Base-by-base conservation (phyloP, 257 asterid genomes). In the Penstemon eatonii region DNA sequence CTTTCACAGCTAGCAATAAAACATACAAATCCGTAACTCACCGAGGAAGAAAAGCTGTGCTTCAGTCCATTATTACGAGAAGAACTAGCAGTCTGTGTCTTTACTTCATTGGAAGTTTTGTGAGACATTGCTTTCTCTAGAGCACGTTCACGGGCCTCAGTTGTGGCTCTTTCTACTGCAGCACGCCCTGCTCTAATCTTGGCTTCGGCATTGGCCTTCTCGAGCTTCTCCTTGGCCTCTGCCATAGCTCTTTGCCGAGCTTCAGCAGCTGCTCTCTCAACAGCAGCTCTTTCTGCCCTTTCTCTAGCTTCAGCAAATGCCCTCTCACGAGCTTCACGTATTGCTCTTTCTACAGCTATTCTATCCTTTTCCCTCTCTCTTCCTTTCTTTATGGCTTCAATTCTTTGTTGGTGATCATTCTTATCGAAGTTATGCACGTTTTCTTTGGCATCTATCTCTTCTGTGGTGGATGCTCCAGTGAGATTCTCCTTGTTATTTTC, bases 131-230 rank as follows among this genome's bases (percentile, higher is more conserved):
- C 97, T 82, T 91, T 94, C 80, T 82, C 88, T 51, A 87, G 81
- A 66, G 97, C 99, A 67, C 99, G 96, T 74, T 80, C 96, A 73
- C 97, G 96, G 64, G 97, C 99, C 83, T 94, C 99, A 55, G 86
- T 81, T 18, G 96, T 86, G 74, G 95, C 99, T 77, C 96, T 81
- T 76, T 93, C 99, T 25, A 93, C 99, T 47, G 99, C 99, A 72
- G 99, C 96, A 73, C 98, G 89, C 82, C 89, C 98, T 59, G 88
- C 89, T 73, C 80, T 85, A 54, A 85, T 91, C 85, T 92, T 92
- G 65, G 96, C 92, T 63, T 82, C 96, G 42, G 67, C 68, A 39
- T 85, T 64, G 49, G 85, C 74, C 69, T 85, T 88, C 72, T 82
- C 94, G 40, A 60, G 83, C 76, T 91, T 91, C 69, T 82, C 89